phyloP scores from a whole-genome alignment of 768 basidiomycete genomes.

The Xerocomellus dryophilus region DNA sequence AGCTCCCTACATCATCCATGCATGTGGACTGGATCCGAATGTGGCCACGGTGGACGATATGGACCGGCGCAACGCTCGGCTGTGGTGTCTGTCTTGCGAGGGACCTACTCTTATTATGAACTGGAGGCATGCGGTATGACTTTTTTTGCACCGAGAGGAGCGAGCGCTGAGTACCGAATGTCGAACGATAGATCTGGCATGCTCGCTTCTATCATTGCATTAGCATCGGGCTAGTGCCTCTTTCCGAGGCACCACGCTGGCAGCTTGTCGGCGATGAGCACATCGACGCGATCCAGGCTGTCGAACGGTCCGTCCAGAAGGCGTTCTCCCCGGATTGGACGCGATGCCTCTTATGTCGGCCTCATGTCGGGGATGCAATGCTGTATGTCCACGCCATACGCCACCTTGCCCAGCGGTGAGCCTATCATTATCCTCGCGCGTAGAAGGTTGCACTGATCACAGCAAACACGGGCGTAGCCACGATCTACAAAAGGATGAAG shows the following conservation, averaged over 20 bases:
- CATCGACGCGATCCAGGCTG: conserved; percentile 4
- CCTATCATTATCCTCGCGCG: neutral
- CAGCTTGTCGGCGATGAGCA: conserved; percentile 6
- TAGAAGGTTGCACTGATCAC: neutral
- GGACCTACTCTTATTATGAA: neutral
- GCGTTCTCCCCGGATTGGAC: neutral
- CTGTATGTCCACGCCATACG: neutral
- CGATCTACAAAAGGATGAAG: neutral
- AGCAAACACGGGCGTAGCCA: conserved; percentile 4
- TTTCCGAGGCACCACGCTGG: conserved; percentile 7
- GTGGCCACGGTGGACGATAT: conserved; percentile 10
- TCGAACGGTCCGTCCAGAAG: conserved; percentile 2
- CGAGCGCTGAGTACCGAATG: neutral
- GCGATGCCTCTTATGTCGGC: conserved; percentile 10
- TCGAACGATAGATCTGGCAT: conserved; percentile 9
- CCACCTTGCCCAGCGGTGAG: conserved; percentile 5
- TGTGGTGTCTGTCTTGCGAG: conserved; percentile 8
- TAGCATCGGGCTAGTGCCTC: neutral
- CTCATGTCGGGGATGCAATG: conserved; percentile 2
- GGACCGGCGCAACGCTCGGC: conserved; percentile 12
- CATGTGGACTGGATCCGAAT: conserved; percentile 13
- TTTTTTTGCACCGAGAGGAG: neutral
- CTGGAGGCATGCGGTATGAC: conserved; percentile 14
- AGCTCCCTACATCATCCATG: conserved; percentile 8
- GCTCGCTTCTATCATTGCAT: conserved; percentile 8